Evolutionary conservation across 2,329 filamentous ascomycete genomes (phyloP).

Genomic region (Aspergillus pseudotamarii): DNA sequence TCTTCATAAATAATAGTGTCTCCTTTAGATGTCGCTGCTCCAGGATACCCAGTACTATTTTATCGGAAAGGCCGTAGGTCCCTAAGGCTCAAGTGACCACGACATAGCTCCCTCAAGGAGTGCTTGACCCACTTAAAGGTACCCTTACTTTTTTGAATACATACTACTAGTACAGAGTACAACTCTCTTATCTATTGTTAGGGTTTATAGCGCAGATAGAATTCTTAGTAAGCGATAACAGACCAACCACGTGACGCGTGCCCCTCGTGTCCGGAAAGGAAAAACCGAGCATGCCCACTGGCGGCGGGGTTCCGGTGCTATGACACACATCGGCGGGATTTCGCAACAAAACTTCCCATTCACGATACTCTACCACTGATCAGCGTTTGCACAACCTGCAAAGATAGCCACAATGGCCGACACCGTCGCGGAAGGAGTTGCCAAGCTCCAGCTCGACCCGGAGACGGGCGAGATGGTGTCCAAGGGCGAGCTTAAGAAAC

Average conservation of each 20-base stretch:
- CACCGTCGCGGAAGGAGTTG: constrained; percentile 17
- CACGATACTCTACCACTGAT: neutral
- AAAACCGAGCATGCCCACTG: neutral
- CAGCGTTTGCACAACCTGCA: neutral
- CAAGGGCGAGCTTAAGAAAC: constrained; percentile 35
- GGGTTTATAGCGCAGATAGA: too few species aligned
- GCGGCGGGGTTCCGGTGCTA: neutral
- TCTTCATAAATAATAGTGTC: neutral
- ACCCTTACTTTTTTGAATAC: too few species aligned
- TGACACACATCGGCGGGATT: neutral
- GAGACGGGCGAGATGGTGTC: constrained; percentile 28
- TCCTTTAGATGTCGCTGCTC: too few species aligned
- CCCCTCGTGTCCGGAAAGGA: neutral
- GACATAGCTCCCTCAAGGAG: too few species aligned
- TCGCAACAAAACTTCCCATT: neutral
- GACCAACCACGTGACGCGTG: neutral
- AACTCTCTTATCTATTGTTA: too few species aligned
- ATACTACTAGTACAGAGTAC: too few species aligned
- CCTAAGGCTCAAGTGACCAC: too few species aligned
- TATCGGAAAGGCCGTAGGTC: too few species aligned
- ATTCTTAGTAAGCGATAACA: neutral
- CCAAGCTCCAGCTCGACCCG: constrained; percentile 25
- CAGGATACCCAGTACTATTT: too few species aligned
- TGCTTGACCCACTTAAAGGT: too few species aligned
- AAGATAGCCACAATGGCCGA: constrained; percentile 21